These are phyloP conservation scores for Sporothrix variecibatus DNA, from an alignment of 2,329 filamentous ascomycete species.

Conservation along the genomic window DNA sequence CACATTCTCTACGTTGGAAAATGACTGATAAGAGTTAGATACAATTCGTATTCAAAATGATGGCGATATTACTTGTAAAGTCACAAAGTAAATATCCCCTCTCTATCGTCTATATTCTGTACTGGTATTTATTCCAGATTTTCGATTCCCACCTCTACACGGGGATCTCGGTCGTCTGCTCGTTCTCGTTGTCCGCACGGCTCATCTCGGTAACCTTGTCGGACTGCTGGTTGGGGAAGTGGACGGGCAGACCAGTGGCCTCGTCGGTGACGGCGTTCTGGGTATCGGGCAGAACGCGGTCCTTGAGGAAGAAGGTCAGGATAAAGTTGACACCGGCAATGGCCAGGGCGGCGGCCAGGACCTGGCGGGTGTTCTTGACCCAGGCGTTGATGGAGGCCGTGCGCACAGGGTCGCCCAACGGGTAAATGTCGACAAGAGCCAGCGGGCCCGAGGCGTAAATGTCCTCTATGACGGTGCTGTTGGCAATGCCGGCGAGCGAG, in stretches of 20 bases:
- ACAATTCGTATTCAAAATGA: background rate
- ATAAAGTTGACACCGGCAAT: constrained; percentile 10
- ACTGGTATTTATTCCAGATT: background rate
- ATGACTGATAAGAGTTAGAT: background rate
- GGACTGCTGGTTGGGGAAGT: background rate
- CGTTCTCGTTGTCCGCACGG: background rate
- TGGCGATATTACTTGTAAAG: background rate
- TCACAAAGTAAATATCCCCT: background rate
- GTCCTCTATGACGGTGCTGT: background rate
- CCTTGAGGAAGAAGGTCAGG: constrained; percentile 11
- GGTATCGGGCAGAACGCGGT: constrained; percentile 10
- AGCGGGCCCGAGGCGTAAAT: background rate
- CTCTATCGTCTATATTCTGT: background rate
- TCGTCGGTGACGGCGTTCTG: constrained; percentile 12
- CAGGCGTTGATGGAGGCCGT: background rate
- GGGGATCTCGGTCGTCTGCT: background rate
- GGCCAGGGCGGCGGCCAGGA: background rate
- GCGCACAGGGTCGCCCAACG: constrained; percentile 3
- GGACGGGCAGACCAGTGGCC: background rate
- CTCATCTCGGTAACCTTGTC: background rate
- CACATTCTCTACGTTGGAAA: no score
- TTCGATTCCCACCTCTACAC: background rate
- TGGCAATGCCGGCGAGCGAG: background rate
- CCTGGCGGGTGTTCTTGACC: background rate
- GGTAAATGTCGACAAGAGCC: background rate